Evolutionary conservation across 192 early-diverging fungal genomes (phyloP), one percentile per base, ranked within the genome.

Genomic region (Umbelopsis vinacea): DNA sequence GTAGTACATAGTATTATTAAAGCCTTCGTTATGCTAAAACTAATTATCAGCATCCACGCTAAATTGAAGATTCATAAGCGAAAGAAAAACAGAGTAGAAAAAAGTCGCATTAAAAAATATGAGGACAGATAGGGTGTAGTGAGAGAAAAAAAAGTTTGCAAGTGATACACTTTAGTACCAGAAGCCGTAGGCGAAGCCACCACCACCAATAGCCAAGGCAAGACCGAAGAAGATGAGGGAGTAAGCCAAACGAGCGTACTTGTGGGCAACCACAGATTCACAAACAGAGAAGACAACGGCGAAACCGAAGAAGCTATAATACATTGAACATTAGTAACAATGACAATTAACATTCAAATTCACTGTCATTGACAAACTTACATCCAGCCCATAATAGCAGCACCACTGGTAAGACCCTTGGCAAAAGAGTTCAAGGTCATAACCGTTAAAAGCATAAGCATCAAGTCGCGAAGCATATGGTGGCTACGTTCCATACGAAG

Each of bases 301-400:
- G 52, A 78, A 70, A 14, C 57, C 69, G 54, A 74, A 48, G 52
- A 71, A 78, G 6, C 76, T 77, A 37, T 4, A 50, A 68, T 4
- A 0, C 12, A 33, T 12, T 69, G 4, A 69, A 23, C 7, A 22
- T 26, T 33, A 22, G 24, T n/a, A 26, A 50, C 17, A n/a, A 10
- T 43, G 33, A 12, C 3, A 40, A 7, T 6, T 19, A 6, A 29
- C 6, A 24, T 26, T 24, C 8, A 35, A 1, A 40, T 23, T 43
- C 10, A 37, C 15, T 35, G 7, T 43, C 35, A 67, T n/a, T 38
- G 70, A n/a, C 4, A 12, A 17, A 21, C 77, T 74, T 73, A 79
- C 66, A 82, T 70, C 80, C 80, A 82, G 12, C 71, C 21, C 11
- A 82, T 8, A 50, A 82, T 72, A 37, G 71, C 67, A 15, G 76